A percentile compares a stretch with the other conserved stretches of the same genome.
Conservation (phyloP, 2,329 filamentous ascomycete species). For the Calonectria pseudoturangicola region DNA sequence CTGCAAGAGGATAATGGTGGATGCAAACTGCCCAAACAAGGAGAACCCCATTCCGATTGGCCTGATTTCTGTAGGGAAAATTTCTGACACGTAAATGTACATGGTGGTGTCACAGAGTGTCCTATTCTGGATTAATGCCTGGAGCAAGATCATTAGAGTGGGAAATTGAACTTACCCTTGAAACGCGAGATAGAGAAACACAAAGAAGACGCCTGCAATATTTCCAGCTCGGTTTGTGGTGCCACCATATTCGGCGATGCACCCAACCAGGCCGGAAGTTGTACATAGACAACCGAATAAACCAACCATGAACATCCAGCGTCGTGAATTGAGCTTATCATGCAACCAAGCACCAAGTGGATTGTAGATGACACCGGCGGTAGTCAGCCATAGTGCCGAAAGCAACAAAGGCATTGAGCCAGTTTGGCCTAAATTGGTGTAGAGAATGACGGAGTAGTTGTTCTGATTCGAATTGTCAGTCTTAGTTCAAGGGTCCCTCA, state of each 20-base stretch:
- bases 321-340: conserved; percentile 68
- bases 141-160: neutral
- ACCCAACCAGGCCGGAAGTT: conserved; percentile 59
- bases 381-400: conserved; percentile 64
- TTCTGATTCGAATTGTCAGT: conserved; percentile 58
- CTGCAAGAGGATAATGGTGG: conserved; percentile 69
- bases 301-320: conserved; percentile 63
- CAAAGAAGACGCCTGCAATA: conserved; percentile 64
- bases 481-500: neutral
- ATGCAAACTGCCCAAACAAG: conserved; percentile 69
- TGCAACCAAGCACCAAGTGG: conserved; percentile 69
- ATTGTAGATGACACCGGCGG: conserved; percentile 69
- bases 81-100: conserved; percentile 63
- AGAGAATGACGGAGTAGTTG: conserved; percentile 62
- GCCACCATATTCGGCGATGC: conserved; percentile 60
- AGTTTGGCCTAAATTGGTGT: conserved; percentile 62
- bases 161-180: conserved; percentile 59
- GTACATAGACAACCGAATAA: conserved; percentile 64
- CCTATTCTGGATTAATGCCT: conserved; percentile 50
- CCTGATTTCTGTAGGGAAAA: conserved; percentile 68
- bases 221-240: conserved; percentile 62
- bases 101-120: conserved; percentile 63
- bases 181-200: conserved; percentile 69
- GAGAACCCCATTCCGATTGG: conserved; percentile 72
- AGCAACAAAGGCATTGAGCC: conserved; percentile 63